Evolutionary conservation across 345 rosid species (phyloP).

Genomic region (Hibiscus syriacus): DNA sequence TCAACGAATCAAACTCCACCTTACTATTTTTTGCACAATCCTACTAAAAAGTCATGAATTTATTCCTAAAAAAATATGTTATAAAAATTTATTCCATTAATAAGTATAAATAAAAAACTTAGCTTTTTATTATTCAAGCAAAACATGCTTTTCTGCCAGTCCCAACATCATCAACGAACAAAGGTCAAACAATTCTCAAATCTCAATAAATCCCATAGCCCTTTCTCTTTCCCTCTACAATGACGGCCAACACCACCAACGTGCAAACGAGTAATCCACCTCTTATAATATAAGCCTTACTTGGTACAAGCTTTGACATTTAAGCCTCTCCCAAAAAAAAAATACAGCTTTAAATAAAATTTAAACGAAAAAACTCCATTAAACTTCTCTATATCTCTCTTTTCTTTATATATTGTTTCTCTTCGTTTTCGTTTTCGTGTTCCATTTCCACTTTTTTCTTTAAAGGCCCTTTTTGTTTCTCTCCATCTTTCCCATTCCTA

Average conservation of each 20-base stretch:
- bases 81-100: too few relatives aligned
- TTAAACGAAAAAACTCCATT: not conserved
- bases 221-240: not conserved
- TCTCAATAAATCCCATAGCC: not conserved
- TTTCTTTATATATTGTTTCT: slow-evolving; percentile 16
- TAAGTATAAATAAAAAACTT: too few relatives aligned
- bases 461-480: slow-evolving; percentile 16
- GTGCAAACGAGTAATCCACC: not conserved
- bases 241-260: slow-evolving; percentile 9
- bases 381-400: slow-evolving; percentile 10
- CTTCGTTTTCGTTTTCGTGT: slow-evolving; percentile 47
- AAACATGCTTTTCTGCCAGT: not conserved
- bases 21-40: too few relatives aligned
- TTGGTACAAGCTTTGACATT: slow-evolving; percentile 11
- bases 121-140: not conserved
- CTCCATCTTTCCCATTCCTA: slow-evolving; percentile 19
- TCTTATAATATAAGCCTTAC: not conserved
- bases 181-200: not conserved
- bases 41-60: too few relatives aligned
- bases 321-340: not conserved
- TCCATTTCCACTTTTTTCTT: slow-evolving; percentile 24
- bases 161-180: not conserved
- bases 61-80: too few relatives aligned
- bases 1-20: too few relatives aligned
- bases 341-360: not conserved